Evolutionary conservation across 257 asterid genomes (phyloP).

Genomic region (Solanum okadae): DNA sequence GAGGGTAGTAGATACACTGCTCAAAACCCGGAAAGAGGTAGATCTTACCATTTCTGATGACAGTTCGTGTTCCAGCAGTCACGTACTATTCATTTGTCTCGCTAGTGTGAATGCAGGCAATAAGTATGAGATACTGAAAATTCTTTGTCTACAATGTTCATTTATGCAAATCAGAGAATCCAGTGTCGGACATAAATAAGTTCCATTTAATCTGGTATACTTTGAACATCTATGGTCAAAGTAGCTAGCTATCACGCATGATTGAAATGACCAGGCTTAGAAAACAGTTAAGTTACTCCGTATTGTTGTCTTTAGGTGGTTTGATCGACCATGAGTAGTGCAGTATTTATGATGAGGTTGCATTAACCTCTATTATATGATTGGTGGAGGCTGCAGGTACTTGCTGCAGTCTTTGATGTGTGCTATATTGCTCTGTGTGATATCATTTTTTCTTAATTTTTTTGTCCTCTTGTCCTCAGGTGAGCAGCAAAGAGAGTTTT

Average conservation of each 20-base stretch:
- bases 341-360: background rate
- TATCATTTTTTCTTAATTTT: background rate
- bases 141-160: background rate
- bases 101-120: background rate
- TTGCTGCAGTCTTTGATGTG: background rate
- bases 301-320: background rate
- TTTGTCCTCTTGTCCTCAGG: background rate
- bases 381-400: background rate
- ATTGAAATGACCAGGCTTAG: background rate
- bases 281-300: background rate
- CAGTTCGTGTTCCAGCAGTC: background rate
- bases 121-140: background rate
- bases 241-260: background rate
- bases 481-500: background rate
- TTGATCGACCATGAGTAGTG: background rate
- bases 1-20: background rate
- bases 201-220: background rate
- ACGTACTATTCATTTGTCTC: background rate
- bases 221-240: background rate
- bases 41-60: background rate
- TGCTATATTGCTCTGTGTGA: background rate
- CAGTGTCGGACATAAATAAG: background rate
- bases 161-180: background rate
- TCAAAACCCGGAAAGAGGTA: background rate
- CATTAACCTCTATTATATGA: background rate